phyloP scores from a whole-genome alignment of 2,329 filamentous ascomycete species.

The Ciborinia camelliae region DNA sequence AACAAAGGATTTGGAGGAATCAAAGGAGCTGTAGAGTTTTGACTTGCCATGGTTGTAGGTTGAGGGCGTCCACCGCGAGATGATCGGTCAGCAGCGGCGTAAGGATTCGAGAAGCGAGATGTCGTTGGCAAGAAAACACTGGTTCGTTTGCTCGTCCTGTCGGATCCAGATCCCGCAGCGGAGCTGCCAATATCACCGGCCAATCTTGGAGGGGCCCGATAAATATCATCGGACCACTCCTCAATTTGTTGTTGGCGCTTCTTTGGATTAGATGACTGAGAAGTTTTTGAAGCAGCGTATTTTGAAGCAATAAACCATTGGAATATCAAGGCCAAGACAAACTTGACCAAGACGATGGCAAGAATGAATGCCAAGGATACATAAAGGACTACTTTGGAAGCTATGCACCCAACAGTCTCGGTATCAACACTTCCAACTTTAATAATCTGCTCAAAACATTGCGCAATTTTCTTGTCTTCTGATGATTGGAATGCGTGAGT shows the following conservation, averaged over 20 bases:
- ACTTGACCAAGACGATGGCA: conserved; percentile 80
- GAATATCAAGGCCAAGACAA: conserved; percentile 84
- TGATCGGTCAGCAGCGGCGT: conserved; percentile 63
- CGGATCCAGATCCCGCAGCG: conserved; percentile 61
- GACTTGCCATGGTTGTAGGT: conserved; percentile 94
- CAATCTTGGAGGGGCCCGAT: conserved; percentile 80
- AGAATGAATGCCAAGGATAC: conserved; percentile 89
- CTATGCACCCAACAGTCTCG: conserved; percentile 94
- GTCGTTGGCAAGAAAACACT: conserved; percentile 88
- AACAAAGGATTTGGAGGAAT: conserved; percentile 71
- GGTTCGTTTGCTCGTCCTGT: conserved; percentile 73
- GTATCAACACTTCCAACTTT: conserved; percentile 96
- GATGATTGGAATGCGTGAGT: conserved; percentile 81
- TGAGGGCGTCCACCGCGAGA: conserved; percentile 47
- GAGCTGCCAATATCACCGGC: conserved; percentile 69
- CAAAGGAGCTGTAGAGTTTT: conserved; percentile 68
- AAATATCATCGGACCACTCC: conserved; percentile 97
- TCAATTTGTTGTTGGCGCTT: conserved; percentile 91
- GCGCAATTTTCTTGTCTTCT: conserved; percentile 74
- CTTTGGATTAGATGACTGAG: conserved; percentile 74
- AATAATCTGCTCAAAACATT: conserved; percentile 90
- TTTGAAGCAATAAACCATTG: conserved; percentile 92
- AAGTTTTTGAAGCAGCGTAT: conserved; percentile 82
- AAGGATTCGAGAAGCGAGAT: conserved; percentile 89
- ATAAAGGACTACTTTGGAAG: conserved; percentile 94